These are phyloP conservation scores for Psidium friedrichsthalianum DNA, from an alignment of 345 rosid genomes.

Conservation along the genomic window DNA sequence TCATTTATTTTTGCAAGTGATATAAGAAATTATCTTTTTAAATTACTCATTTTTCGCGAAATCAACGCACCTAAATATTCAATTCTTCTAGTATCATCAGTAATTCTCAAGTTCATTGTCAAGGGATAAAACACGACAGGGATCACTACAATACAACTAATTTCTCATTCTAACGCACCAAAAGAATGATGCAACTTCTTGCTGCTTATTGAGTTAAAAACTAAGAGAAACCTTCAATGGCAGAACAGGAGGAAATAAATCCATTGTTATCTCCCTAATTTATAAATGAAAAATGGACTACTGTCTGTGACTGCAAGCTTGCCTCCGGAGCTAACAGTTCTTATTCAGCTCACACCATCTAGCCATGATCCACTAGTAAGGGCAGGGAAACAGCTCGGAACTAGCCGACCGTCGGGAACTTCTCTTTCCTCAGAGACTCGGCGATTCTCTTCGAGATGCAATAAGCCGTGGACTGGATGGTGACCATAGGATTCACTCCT, in stretches of 20 bases:
- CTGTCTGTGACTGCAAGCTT: background rate
- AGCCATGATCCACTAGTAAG: background rate
- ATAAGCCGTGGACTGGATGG: constrained; percentile 13
- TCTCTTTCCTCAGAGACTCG: background rate
- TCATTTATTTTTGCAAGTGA: too few species aligned
- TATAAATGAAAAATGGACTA: background rate
- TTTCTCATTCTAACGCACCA: background rate
- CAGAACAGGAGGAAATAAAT: background rate
- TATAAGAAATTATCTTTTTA: too few species aligned
- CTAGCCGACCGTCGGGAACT: background rate
- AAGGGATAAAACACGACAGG: too few species aligned
- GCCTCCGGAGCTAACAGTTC: background rate
- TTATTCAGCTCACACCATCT: background rate
- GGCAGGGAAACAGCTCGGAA: background rate
- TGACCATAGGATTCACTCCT: constrained; percentile 16
- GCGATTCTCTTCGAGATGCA: constrained; percentile 11
- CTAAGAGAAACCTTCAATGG: background rate
- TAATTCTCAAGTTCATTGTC: too few species aligned
- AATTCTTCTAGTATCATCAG: background rate
- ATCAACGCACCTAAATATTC: background rate
- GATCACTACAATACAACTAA: background rate
- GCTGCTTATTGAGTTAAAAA: background rate
- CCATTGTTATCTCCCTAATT: background rate
- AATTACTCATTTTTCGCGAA: too few species aligned
- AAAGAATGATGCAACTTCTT: background rate